Conservation (phyloP, 192 early-diverging fungal genomes). For the Podila horticola region DNA sequence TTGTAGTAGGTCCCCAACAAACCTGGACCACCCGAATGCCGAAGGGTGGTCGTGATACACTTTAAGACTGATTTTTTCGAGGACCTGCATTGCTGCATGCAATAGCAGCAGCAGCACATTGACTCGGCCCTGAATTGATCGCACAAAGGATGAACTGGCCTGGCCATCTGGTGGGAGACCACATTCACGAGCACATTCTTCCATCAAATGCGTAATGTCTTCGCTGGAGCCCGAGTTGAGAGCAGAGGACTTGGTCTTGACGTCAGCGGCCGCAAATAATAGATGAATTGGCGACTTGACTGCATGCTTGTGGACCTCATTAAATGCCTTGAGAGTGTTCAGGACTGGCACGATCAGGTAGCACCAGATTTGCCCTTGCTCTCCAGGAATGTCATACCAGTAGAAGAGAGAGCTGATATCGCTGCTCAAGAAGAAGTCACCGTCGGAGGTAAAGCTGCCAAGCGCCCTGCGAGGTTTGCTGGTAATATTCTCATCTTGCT, state of each 20-base stretch:
- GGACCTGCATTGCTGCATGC: no score
- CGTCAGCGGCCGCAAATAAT: conserved; percentile 39
- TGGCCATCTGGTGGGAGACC: conserved; percentile 35
- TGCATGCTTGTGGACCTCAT: not conserved
- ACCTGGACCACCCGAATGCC: no score
- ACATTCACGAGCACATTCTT: conserved; percentile 35
- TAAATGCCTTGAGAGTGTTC: not conserved
- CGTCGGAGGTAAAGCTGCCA: no score
- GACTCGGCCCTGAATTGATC: conserved; percentile 13
- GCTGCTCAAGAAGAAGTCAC: no score
- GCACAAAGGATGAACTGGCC: conserved; percentile 16
- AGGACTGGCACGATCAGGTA: not conserved
- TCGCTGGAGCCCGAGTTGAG: no score
- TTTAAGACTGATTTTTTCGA: no score
- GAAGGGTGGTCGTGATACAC: no score
- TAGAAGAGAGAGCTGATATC: not conserved
- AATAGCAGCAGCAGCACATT: conserved; percentile 18
- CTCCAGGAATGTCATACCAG: conserved; percentile 11
- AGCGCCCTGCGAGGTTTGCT: no score
- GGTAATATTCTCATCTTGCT: no score
- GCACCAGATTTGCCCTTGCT: no score
- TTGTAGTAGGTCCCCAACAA: no score
- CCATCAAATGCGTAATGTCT: conserved; percentile 19
- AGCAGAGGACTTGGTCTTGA: no score
- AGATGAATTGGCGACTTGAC: conserved; percentile 18